Base-by-base conservation (phyloP, 208 protist genomes). In the Phytomonas sp. region DNA sequence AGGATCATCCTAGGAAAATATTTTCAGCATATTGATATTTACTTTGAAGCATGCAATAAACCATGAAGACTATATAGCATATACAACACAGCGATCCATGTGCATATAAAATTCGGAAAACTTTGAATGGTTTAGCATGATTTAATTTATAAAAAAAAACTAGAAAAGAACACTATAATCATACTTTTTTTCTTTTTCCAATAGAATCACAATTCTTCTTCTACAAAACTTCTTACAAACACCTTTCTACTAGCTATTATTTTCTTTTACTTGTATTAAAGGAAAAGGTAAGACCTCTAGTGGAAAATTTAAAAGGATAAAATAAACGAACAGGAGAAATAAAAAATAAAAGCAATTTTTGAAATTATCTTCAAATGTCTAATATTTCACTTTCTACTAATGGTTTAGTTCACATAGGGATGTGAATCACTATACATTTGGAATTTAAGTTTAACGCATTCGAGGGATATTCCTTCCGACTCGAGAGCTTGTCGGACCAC, bases 401-500 rank as follows among this genome's bases (percentile, higher is more conserved):
- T 31, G 7, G n/a, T 0, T 0, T 32, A 7, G 8, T 11, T 61
- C 4, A 66, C 31, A 23, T 67, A 19, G 11, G 23, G 11, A 32
- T n/a, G 30, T 42, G 37, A 33, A 32, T 42, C 30, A 11, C 30
- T 33, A 23, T 49, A 65, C 3, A 60, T 32, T 67, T 72, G 16
- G 2, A 32, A 7, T 67, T 56, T 30, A 29, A 34, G 6, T 60
- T 33, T 42, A 33, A 56, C 6, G 4, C 56, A 36, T 31, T 23
- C 56, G 62, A 66, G 19, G 10, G 60, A n/a, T 16, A 29, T 29
- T 26, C 23, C 37, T 71, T 64, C 0, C 49, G 66, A 32, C 63
- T 37, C 4, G 72, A 42, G 34, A 62, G 45, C 29, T 72, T 29
- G 49, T 64, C 29, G 61, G 42, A 42, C 67, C 74, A 52, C 66